Evolutionary conservation across 1,284 basidiomycete species (phyloP).

Genomic region (Cryptococcus amylolentus): DNA sequence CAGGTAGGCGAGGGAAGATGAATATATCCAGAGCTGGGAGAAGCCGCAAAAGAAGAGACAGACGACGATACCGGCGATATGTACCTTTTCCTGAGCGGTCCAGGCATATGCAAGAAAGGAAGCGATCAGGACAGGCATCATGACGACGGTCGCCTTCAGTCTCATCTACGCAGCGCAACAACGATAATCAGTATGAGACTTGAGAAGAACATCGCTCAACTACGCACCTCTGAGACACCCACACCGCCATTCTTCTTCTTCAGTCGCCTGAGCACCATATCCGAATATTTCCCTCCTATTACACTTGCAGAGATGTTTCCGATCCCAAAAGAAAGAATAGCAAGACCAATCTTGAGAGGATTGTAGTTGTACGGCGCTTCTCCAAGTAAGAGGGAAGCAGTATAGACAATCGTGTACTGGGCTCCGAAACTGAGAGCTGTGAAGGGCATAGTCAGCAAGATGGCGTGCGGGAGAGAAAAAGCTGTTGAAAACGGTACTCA

Average conservation of each 20-base stretch:
- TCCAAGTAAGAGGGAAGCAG: conserved; percentile 61
- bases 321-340: conserved; percentile 68
- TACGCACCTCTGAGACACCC: conserved; percentile 62
- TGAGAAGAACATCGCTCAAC: not conserved
- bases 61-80: conserved; percentile 60
- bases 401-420: conserved; percentile 65
- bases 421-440: conserved; percentile 66
- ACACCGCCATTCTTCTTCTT: conserved; percentile 62
- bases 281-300: conserved; percentile 73
- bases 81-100: conserved; percentile 61
- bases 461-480: not conserved
- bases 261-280: conserved; percentile 59
- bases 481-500: conserved; percentile 38
- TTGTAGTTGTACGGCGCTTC: conserved; percentile 63
- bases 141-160: conserved; percentile 59
- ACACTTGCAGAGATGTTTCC: conserved; percentile 68
- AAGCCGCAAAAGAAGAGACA: conserved; percentile 64
- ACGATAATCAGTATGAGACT: not conserved
- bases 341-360: conserved; percentile 68
- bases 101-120: conserved; percentile 70
- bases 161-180: conserved; percentile 58
- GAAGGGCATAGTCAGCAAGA: not conserved
- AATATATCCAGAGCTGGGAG: conserved; percentile 56
- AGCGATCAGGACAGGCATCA: conserved; percentile 45
- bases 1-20: conserved; percentile 58